Percentiles rank a stretch among this genome's conserved stretches.
Evolutionary conservation across 305 asterid genomes (phyloP).

Genomic region (Fraxinus platypoda): DNA sequence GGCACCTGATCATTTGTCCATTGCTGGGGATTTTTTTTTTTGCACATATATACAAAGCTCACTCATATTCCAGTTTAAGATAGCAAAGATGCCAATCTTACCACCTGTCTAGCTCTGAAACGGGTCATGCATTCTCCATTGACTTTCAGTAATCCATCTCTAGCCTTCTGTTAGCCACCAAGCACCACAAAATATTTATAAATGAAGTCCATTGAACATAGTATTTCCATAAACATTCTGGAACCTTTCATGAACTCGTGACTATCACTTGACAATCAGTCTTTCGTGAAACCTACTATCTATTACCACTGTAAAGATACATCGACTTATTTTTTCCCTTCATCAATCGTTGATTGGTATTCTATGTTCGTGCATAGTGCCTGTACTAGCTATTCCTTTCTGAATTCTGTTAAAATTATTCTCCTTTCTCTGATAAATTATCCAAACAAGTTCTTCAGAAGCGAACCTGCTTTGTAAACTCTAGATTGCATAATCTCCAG

Average conservation of each 20-base stretch:
- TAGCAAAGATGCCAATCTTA: neutral
- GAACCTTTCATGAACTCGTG: neutral
- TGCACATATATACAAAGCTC: neutral
- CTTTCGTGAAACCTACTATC: neutral
- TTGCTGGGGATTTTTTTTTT: neutral
- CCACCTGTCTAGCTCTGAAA: neutral
- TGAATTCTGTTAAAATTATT: neutral
- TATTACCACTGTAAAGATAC: neutral
- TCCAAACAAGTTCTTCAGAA: too few species aligned
- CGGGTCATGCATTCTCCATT: neutral
- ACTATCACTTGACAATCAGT: neutral
- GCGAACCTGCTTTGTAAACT: neutral
- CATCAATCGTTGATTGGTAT: neutral
- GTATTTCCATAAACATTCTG: neutral
- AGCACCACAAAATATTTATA: neutral
- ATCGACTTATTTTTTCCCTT: neutral
- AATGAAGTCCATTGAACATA: neutral
- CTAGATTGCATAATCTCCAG: neutral
- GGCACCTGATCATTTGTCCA: neutral
- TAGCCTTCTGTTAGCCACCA: neutral
- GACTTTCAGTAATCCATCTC: neutral
- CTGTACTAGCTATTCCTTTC: neutral
- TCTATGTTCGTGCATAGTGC: neutral
- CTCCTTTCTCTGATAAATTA: neutral
- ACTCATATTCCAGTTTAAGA: neutral